Evolutionary conservation across 2,329 filamentous ascomycete genomes (phyloP).

Genomic region (Colletotrichum sp.): DNA sequence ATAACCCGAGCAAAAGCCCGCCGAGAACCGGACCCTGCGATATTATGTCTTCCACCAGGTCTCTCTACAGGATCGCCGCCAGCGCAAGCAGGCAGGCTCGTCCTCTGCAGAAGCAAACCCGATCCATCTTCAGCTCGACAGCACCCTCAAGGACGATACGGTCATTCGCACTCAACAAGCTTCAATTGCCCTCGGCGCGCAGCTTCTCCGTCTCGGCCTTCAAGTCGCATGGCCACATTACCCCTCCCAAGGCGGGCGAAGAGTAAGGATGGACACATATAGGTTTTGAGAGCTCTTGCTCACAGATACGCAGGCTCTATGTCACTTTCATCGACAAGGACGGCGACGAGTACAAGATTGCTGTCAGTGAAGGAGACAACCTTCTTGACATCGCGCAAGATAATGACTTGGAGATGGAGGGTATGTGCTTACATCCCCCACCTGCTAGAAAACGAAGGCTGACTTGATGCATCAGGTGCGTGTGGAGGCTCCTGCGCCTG

Average conservation of each 20-base stretch:
- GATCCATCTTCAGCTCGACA: not conserved
- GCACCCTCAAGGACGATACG: not conserved
- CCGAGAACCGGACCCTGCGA: not conserved
- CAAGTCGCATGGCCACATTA: constrained; percentile 77
- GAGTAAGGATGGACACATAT: constrained; percentile 67
- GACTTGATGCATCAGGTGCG: constrained; percentile 60
- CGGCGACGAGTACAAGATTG: constrained; percentile 74
- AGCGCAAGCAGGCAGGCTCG: constrained; percentile 33
- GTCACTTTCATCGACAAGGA: constrained; percentile 97
- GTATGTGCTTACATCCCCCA: constrained; percentile 38
- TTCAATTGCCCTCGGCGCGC: constrained; percentile 33
- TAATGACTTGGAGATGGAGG: constrained; percentile 97
- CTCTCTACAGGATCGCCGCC: constrained; percentile 35
- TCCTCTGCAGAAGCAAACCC: constrained; percentile 23
- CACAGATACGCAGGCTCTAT: constrained; percentile 64
- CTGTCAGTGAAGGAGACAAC: constrained; percentile 87
- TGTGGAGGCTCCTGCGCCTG: constrained; percentile 95
- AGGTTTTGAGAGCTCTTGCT: not conserved
- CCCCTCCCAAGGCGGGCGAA: constrained; percentile 86
- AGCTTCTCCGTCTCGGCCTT: constrained; percentile 70
- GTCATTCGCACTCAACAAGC: not conserved
- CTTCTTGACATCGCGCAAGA: constrained; percentile 93
- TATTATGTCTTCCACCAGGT: constrained; percentile 6
- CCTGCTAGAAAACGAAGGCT: not conserved
- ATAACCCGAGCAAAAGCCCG: not conserved